Evolutionary conservation across 116 monocot species (phyloP).

Genomic region (Iris pallida): DNA sequence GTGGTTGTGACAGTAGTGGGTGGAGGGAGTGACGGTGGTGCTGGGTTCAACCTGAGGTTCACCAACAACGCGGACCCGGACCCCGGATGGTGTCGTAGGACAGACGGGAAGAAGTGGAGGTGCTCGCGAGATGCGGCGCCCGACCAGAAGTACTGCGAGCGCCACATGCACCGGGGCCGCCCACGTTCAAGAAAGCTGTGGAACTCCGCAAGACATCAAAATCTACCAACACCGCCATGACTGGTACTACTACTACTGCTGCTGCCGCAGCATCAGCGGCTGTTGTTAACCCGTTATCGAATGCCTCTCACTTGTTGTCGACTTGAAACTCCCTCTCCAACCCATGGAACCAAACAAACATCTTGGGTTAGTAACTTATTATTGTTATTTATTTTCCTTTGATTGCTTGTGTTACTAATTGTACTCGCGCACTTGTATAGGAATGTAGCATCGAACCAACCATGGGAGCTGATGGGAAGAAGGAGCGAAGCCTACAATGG

Average conservation of each 20-base stretch:
- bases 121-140: conserved; percentile 36
- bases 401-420: background rate
- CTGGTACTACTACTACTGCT: too few species aligned
- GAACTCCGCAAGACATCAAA: conserved; percentile 15
- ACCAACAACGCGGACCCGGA: conserved; percentile 19
- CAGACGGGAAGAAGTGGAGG: conserved; percentile 52
- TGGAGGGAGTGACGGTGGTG: background rate
- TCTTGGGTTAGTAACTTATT: conserved; percentile 18
- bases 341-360: conserved; percentile 19
- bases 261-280: background rate
- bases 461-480: background rate
- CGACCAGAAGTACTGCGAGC: conserved; percentile 48
- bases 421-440: background rate
- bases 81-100: conserved; percentile 40
- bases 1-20: conserved; percentile 1
- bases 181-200: conserved; percentile 65
- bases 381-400: too few species aligned
- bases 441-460: background rate
- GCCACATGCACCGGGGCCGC: conserved; percentile 32
- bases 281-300: background rate
- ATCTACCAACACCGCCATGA: background rate
- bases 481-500: conserved; percentile 13
- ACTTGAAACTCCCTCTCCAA: conserved; percentile 18
- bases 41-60: conserved; percentile 19
- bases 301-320: background rate